Evolutionary conservation across 2,329 filamentous ascomycete genomes (phyloP).

Genomic region (Clarireedia paspali): DNA sequence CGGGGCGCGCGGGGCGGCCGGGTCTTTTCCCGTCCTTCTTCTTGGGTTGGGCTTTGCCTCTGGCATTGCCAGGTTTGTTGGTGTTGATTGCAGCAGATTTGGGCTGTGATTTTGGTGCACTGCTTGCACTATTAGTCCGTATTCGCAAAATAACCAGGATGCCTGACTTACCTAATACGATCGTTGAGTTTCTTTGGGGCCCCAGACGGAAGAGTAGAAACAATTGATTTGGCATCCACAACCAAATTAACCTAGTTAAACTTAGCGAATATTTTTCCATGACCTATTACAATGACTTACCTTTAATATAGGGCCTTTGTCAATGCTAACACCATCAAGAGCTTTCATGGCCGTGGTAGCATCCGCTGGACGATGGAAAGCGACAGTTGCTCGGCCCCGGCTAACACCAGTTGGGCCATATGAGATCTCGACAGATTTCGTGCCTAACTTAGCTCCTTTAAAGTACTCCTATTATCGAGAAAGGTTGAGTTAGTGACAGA

Average conservation of each 20-base stretch:
- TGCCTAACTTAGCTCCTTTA: conserved; percentile 46
- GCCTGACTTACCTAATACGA: conserved; percentile 62
- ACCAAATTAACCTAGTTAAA: conserved; percentile 74
- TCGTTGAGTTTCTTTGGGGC: conserved; percentile 71
- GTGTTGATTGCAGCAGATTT: conserved; percentile 76
- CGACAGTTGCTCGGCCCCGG: conserved; percentile 85
- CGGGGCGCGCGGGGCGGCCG: conserved; percentile 48
- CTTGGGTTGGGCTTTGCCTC: conserved; percentile 42
- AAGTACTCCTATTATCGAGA: conserved; percentile 84
- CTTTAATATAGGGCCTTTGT: conserved; percentile 77
- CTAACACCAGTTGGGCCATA: conserved; percentile 90
- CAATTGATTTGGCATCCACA: conserved; percentile 66
- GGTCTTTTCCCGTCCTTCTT: conserved; percentile 28
- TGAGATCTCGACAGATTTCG: conserved; percentile 58
- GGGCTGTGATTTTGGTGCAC: conserved; percentile 63
- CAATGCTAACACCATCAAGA: conserved; percentile 83
- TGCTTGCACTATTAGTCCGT: conserved; percentile 27
- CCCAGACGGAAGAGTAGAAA: conserved; percentile 40
- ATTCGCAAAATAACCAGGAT: neutral
- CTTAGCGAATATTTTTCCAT: conserved; percentile 10
- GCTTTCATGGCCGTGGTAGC: conserved; percentile 78
- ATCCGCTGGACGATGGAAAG: conserved; percentile 72
- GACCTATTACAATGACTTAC: conserved; percentile 69
- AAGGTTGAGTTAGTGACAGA: conserved; percentile 59
- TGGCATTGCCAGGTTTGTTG: conserved; percentile 51